Base-by-base conservation (phyloP, 2,329 filamentous ascomycete genomes). In the Arachnomyces sp. region DNA sequence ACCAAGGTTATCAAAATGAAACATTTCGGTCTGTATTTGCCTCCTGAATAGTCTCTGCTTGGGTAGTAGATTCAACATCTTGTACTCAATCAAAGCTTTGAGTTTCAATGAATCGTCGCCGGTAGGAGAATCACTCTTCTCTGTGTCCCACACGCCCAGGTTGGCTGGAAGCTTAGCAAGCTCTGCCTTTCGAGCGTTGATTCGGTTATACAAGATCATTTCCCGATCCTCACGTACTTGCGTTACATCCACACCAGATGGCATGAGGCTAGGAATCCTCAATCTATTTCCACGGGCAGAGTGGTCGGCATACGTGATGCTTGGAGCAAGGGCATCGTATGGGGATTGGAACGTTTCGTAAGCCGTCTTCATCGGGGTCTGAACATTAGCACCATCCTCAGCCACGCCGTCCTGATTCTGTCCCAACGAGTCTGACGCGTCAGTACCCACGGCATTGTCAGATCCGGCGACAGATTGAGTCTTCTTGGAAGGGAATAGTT, bases 61-160 rank as follows among this genome's bases (percentile, higher is more conserved):
- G 1, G 85, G 81, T 38, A 95, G 81, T n/a, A 95, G 68, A 36
- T 80, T 81, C 28, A 96, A 73, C 58, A 86, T 85, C 72, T 95
- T 96, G 71, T 93, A 87, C 68, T 98, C 92, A 43, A 98, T 95
- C 50, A 95, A 74, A 16, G 89, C 86, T 61, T 90, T 89, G 38
- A 88, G 69, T 69, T 95, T 96, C 36, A 94, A 67, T 1, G 80
- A 79, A 51, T 93, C 86, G 51, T 95, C 87, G 15, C 82, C 75
- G 16, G 81, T 78, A 76, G 73, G 57, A 49, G 83, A 77, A 44
- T 86, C 82, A 7, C 79, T 79, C 52, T 75, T 77, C 57, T 70
- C 74, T 0, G 82, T 79, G 55, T 96, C 87, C 84, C 88, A 93
- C 36, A 86, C 84, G 21, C 82, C 86, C 36, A 95, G 72, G 55